Conservation (phyloP, 257 asterid species). For the Scutellaria galericulata region DNA sequence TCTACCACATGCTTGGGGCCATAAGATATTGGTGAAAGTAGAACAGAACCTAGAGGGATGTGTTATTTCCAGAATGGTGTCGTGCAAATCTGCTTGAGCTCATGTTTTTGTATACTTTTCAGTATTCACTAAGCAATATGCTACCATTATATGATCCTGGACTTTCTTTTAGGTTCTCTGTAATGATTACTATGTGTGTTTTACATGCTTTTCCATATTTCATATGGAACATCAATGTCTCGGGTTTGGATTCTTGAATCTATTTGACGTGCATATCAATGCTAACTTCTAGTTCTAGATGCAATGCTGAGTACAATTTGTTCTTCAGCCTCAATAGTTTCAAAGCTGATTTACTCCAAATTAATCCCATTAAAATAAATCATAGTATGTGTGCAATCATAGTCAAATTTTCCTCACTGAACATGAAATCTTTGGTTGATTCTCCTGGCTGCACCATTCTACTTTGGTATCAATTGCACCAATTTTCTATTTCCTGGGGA, state of each 20-base stretch:
- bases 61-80: background rate
- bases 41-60: conserved; percentile 17
- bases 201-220: background rate
- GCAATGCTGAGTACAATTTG: background rate
- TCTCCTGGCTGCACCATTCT: conserved; percentile 13
- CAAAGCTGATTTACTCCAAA: conserved; percentile 12
- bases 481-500: background rate
- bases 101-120: background rate
- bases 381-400: background rate
- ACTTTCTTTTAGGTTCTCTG: conserved; percentile 2
- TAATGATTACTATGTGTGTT: background rate
- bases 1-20: background rate
- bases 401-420: conserved; percentile 6
- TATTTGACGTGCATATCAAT: background rate
- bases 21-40: conserved; percentile 8
- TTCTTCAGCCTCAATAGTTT: conserved; percentile 3
- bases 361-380: background rate
- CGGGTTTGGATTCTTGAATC: conserved; percentile 13
- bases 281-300: conserved; percentile 9
- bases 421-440: conserved; percentile 3
- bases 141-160: background rate
- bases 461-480: conserved; percentile 10
- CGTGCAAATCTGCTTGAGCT: conserved; percentile 8
- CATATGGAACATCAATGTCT: background rate
- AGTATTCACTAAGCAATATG: background rate